Evolutionary conservation across 2,329 filamentous ascomycete genomes (phyloP).

Genomic region (Coleophoma cylindrospora): DNA sequence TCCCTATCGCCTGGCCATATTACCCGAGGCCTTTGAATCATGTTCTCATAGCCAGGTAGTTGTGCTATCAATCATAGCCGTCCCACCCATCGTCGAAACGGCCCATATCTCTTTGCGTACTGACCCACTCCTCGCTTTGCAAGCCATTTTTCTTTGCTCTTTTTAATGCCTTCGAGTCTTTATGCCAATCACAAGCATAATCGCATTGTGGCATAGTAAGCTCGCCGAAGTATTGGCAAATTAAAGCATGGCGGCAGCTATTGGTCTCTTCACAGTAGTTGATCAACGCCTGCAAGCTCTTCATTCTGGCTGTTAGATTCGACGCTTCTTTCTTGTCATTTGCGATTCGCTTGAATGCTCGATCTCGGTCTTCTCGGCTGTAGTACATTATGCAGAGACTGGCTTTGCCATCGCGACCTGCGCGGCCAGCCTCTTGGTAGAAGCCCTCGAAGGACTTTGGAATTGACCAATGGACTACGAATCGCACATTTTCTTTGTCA

Average conservation of each 20-base stretch:
- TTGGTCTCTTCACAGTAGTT: conserved; percentile 75
- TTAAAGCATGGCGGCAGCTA: conserved; percentile 69
- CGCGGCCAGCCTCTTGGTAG: conserved; percentile 91
- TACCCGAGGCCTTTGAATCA: too few relatives aligned
- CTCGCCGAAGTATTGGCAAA: conserved; percentile 77
- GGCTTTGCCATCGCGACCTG: conserved; percentile 84
- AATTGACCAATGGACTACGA: conserved; percentile 91
- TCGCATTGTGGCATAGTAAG: conserved; percentile 53
- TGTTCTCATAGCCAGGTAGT: too few relatives aligned
- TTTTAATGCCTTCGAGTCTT: conserved; percentile 55
- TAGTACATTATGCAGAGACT: conserved; percentile 89
- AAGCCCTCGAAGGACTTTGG: conserved; percentile 94
- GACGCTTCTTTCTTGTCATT: conserved; percentile 38
- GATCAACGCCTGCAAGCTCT: conserved; percentile 65
- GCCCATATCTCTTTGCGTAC: conserved; percentile 55
- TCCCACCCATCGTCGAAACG: conserved; percentile 51
- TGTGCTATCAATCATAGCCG: conserved; percentile 29
- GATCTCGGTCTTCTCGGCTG: conserved; percentile 78
- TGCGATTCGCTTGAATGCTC: conserved; percentile 53
- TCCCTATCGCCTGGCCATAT: too few relatives aligned
- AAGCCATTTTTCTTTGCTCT: conserved; percentile 50
- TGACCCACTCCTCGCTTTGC: conserved; percentile 57
- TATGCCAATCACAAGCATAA: conserved; percentile 75
- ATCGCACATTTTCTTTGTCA: conserved; percentile 90
- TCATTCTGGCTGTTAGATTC: conserved; percentile 45